Percentiles rank a stretch among this genome's conserved stretches.
Evolutionary conservation across 352 stramenopile genomes (phyloP).

Genomic region (Pythium dissimile): DNA sequence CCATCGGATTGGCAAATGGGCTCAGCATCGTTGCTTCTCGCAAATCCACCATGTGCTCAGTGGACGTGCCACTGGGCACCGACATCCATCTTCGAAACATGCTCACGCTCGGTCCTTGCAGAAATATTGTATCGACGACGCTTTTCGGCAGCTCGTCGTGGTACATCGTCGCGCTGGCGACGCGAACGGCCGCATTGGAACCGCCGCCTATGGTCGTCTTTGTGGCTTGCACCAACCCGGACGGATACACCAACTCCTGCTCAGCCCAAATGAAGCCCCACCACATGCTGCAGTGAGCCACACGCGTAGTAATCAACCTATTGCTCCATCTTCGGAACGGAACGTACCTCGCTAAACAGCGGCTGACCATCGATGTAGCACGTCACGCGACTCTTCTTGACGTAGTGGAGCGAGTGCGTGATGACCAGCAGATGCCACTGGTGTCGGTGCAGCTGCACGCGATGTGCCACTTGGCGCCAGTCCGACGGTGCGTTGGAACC

Average conservation of each 20-base stretch:
- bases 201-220: slow-evolving; percentile 72
- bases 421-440: slow-evolving; percentile 77
- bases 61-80: slow-evolving; percentile 14
- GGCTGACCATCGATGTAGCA: slow-evolving; percentile 59
- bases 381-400: slow-evolving; percentile 83
- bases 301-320: not conserved
- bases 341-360: slow-evolving; percentile 51
- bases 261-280: not conserved
- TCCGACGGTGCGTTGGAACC: slow-evolving; percentile 27
- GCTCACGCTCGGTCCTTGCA: slow-evolving; percentile 52
- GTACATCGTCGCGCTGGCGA: slow-evolving; percentile 79
- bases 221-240: slow-evolving; percentile 61
- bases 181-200: slow-evolving; percentile 27
- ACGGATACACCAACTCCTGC: slow-evolving; percentile 73
- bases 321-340: not conserved
- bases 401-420: slow-evolving; percentile 77
- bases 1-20: slow-evolving; percentile 36
- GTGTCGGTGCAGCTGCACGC: slow-evolving; percentile 30
- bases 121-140: slow-evolving; percentile 55
- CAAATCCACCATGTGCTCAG: slow-evolving; percentile 44
- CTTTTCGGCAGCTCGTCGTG: slow-evolving; percentile 62
- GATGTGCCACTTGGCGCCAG: slow-evolving; percentile 40
- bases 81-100: slow-evolving; percentile 54
- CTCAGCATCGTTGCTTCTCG: slow-evolving; percentile 43
- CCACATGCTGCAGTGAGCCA: not conserved